Conservation (phyloP, 345 rosid species). For the Syzygium aqueum region DNA sequence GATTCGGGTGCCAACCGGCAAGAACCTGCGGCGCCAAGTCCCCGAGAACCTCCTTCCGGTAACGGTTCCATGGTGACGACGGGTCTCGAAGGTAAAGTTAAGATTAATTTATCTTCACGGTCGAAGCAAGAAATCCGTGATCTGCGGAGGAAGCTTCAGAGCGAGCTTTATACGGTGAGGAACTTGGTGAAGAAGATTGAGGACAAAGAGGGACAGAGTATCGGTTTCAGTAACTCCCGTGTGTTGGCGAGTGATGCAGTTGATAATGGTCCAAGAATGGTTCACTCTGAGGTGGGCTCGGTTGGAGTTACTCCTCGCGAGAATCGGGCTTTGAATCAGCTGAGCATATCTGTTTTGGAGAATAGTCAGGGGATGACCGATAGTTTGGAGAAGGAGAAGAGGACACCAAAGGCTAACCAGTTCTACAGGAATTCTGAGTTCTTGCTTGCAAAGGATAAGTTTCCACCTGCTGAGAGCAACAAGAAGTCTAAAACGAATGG, state of each 20-base stretch:
- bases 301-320: slow-evolving; percentile 39
- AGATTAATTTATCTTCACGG: slow-evolving; percentile 43
- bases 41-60: slow-evolving; percentile 17
- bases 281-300: slow-evolving; percentile 53
- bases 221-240: slow-evolving; percentile 30
- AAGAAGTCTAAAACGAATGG: slow-evolving; percentile 76
- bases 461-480: slow-evolving; percentile 94
- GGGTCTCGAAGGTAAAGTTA: slow-evolving; percentile 30
- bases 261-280: slow-evolving; percentile 49
- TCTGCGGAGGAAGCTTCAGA: slow-evolving; percentile 67
- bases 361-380: slow-evolving; percentile 62
- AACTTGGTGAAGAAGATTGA: slow-evolving; percentile 75
- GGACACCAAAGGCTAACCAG: slow-evolving; percentile 97
- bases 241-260: slow-evolving; percentile 19
- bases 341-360: slow-evolving; percentile 60
- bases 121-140: slow-evolving; percentile 56
- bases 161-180: slow-evolving; percentile 67
- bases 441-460: slow-evolving; percentile 92
- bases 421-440: slow-evolving; percentile 90
- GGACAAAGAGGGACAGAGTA: slow-evolving; percentile 49
- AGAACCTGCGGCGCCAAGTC: background rate
- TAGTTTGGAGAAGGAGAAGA: slow-evolving; percentile 82
- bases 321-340: slow-evolving; percentile 68
- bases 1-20: slow-evolving; percentile 27
- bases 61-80: slow-evolving; percentile 34